Evolutionary conservation across 169 alveolate species (phyloP).

Genomic region (Plasmodium falciparum): DNA sequence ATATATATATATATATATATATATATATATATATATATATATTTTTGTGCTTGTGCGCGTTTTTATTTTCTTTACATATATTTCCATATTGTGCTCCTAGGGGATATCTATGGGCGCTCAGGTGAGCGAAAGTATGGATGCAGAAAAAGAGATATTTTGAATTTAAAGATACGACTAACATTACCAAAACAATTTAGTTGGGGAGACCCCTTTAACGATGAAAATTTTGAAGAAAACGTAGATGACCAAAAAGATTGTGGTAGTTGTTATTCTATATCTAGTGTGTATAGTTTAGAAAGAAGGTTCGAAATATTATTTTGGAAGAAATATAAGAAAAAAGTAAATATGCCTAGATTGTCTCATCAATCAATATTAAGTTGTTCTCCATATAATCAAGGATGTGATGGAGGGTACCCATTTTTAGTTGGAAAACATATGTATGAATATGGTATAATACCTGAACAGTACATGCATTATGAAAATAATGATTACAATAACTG

Average conservation of each 20-base stretch:
- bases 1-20: too few species aligned
- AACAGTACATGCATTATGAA: conserved; percentile 67
- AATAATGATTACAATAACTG: conserved; percentile 25
- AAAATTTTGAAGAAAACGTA: conserved; percentile 48
- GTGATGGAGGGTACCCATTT: conserved; percentile 93
- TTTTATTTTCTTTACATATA: not conserved
- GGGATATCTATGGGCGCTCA: conserved; percentile 21
- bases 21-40: conserved; percentile 1
- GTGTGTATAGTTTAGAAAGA: conserved; percentile 88
- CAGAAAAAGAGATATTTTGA: not conserved
- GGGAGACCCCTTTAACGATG: conserved; percentile 87
- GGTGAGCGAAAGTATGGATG: conserved; percentile 32
- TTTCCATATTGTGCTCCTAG: not conserved
- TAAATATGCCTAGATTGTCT: conserved; percentile 54
- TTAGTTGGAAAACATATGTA: conserved; percentile 91
- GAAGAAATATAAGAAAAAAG: conserved; percentile 79
- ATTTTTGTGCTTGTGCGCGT: not conserved
- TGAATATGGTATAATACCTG: conserved; percentile 87
- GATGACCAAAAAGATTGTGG: conserved; percentile 95
- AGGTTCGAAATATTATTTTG: conserved; percentile 88
- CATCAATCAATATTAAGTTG: conserved; percentile 78
- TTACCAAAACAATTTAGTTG: conserved; percentile 82
- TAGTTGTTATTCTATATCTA: conserved; percentile 95
- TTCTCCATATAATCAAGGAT: conserved; percentile 91
- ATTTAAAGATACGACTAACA: conserved; percentile 56